Percentiles rank a stretch among this genome's conserved stretches.
phyloP scores from a whole-genome alignment of 106 monocot species.

The Triglochin maritima region DNA sequence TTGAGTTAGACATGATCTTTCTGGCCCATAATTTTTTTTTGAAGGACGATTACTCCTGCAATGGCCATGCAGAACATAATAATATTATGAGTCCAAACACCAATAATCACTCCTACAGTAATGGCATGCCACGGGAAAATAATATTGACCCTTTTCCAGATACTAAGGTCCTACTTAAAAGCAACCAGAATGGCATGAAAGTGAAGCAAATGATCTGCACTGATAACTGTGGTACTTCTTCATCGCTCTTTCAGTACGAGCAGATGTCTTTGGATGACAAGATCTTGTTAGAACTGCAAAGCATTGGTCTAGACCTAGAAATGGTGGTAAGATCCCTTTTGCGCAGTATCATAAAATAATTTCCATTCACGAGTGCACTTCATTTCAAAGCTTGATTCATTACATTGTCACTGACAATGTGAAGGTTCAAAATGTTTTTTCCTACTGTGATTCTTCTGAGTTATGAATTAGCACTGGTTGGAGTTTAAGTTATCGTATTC shows the following conservation, averaged over 20 bases:
- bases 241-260: slow-evolving; percentile 45
- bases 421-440: too few species aligned
- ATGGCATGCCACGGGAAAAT: slow-evolving; percentile 30
- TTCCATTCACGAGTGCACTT: not conserved
- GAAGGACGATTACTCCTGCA: slow-evolving; percentile 32
- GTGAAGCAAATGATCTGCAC: slow-evolving; percentile 5
- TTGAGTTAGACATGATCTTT: slow-evolving; percentile 27
- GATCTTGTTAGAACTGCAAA: slow-evolving; percentile 85
- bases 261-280: slow-evolving; percentile 68
- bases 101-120: slow-evolving; percentile 18
- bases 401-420: too few species aligned
- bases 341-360: not conserved
- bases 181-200: slow-evolving; percentile 11
- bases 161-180: slow-evolving; percentile 11
- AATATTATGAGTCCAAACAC: slow-evolving; percentile 27
- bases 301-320: slow-evolving; percentile 64
- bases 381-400: too few species aligned
- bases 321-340: slow-evolving; percentile 33
- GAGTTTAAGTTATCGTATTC: too few species aligned
- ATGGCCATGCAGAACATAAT: slow-evolving; percentile 30
- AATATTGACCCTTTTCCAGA: slow-evolving; percentile 8
- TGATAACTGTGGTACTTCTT: slow-evolving; percentile 15
- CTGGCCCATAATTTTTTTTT: slow-evolving; percentile 21
- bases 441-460: not conserved
- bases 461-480: not conserved